These are phyloP conservation scores for Lasiodiplodia gonubiensis DNA, from an alignment of 2,329 filamentous ascomycete species.

Conservation along the genomic window DNA sequence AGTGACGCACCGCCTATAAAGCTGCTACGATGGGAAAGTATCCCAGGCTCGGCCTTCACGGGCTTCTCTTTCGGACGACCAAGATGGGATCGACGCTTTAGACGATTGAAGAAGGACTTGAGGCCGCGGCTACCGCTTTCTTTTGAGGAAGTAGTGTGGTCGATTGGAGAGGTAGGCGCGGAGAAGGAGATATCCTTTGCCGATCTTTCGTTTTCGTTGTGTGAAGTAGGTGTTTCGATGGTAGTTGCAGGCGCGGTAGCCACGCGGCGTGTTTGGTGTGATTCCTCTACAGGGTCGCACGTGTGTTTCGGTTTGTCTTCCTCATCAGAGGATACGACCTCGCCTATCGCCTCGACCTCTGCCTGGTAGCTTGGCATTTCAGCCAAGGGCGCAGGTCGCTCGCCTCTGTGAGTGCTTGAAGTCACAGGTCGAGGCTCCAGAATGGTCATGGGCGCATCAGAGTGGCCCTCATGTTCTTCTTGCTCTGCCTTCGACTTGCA, in stretches of 20 bases:
- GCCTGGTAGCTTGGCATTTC: conserved; percentile 20
- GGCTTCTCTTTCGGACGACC: background rate
- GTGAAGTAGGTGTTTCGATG: background rate
- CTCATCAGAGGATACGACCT: conserved; percentile 22
- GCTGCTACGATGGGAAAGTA: conserved; percentile 28
- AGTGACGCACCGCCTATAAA: conserved; percentile 8
- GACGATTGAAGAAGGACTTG: conserved; percentile 45
- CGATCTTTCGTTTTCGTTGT: background rate
- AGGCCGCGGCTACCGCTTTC: conserved; percentile 41
- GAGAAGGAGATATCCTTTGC: conserved; percentile 6
- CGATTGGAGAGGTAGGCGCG: background rate
- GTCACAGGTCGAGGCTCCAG: conserved; percentile 18
- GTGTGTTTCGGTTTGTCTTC: conserved; percentile 33
- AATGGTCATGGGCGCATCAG: background rate
- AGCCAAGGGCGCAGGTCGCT: conserved; percentile 10
- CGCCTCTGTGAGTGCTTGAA: conserved; percentile 23
- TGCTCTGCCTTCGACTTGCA: conserved; percentile 50
- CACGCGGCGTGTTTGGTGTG: conserved; percentile 20
- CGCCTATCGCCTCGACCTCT: conserved; percentile 24
- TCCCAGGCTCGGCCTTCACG: background rate
- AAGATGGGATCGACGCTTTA: conserved; percentile 46
- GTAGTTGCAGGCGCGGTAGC: background rate
- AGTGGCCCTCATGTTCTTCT: conserved; percentile 24
- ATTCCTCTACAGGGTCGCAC: conserved; percentile 34
- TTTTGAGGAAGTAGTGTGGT: conserved; percentile 5